A percentile compares a stretch with the other conserved stretches of the same genome.
phyloP scores from a whole-genome alignment of 805 yeast species.

The Cephaloascus albidus region DNA sequence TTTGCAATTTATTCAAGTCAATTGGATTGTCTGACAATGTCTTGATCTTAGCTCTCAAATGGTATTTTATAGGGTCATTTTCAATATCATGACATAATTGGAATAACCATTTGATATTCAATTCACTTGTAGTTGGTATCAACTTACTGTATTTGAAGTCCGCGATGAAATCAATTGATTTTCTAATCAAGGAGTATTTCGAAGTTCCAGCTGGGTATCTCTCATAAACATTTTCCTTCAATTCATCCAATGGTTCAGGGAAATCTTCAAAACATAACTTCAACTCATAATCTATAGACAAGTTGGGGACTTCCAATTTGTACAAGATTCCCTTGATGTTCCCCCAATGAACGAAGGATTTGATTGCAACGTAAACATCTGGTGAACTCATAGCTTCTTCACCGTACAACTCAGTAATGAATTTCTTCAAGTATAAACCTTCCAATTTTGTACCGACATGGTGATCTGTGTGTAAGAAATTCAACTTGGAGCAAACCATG shows the following conservation, averaged over 20 bases:
- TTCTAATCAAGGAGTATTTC: slow-evolving; percentile 30
- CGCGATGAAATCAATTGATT: slow-evolving; percentile 22
- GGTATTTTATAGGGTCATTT: slow-evolving; percentile 36
- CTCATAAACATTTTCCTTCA: slow-evolving; percentile 26
- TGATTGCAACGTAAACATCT: slow-evolving; percentile 35
- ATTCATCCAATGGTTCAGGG: slow-evolving; percentile 30
- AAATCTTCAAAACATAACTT: slow-evolving; percentile 21
- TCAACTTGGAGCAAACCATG: slow-evolving; percentile 35
- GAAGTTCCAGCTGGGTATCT: slow-evolving; percentile 49
- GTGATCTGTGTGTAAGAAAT: slow-evolving; percentile 48
- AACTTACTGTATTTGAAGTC: slow-evolving; percentile 27
- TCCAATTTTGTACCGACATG: slow-evolving; percentile 41
- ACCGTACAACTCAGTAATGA: slow-evolving; percentile 29
- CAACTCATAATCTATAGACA: slow-evolving; percentile 21
- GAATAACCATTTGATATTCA: slow-evolving; percentile 22
- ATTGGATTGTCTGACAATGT: slow-evolving; percentile 20
- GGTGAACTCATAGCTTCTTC: slow-evolving; percentile 24
- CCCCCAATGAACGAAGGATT: slow-evolving; percentile 48
- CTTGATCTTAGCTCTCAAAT: slow-evolving; percentile 30
- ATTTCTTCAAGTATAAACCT: slow-evolving; percentile 30
- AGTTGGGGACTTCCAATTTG: slow-evolving; percentile 26
- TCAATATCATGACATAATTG: slow-evolving; percentile 36
- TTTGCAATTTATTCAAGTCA: slow-evolving; percentile 24
- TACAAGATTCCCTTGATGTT: slow-evolving; percentile 37
- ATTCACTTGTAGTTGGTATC: slow-evolving; percentile 22